These are phyloP conservation scores for Rachicladosporium sp. DNA, from an alignment of 2,329 filamentous ascomycete genomes.

Conservation along the genomic window DNA sequence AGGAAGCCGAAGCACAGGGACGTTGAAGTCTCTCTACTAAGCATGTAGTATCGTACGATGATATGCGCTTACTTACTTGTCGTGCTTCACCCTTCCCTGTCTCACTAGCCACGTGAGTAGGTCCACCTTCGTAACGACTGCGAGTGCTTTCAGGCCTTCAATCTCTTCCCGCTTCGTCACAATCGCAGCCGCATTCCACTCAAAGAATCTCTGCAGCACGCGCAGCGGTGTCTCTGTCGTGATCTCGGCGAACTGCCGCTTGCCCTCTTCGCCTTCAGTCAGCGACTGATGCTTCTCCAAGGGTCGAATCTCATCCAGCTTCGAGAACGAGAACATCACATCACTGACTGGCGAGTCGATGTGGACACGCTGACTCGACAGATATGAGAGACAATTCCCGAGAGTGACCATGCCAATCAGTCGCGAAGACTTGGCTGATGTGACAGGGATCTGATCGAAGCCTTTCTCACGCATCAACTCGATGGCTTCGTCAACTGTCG, in stretches of 20 bases:
- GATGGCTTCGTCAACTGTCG: constrained; percentile 72
- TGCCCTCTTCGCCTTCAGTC: constrained; percentile 28
- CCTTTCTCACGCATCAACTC: constrained; percentile 98
- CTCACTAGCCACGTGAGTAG: constrained; percentile 84
- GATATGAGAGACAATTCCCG: constrained; percentile 83
- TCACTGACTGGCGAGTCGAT: constrained; percentile 63
- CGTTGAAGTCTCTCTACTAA: no score
- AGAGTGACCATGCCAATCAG: constrained; percentile 90
- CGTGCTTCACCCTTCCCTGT: constrained; percentile 27
- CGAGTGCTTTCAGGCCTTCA: constrained; percentile 56
- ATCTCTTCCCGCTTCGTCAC: constrained; percentile 63
- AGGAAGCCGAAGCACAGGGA: no score
- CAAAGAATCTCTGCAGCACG: constrained; percentile 81
- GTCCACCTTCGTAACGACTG: constrained; percentile 94
- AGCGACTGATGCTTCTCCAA: constrained; percentile 56
- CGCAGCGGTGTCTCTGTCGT: constrained; percentile 77
- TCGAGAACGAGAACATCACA: constrained; percentile 94
- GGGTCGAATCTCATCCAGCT: constrained; percentile 79
- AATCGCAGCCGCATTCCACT: constrained; percentile 94
- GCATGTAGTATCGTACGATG: no score
- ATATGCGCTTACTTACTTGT: not conserved
- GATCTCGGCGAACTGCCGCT: constrained; percentile 78
- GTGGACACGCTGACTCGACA: constrained; percentile 69
- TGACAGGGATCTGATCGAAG: constrained; percentile 93
- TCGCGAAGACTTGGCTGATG: constrained; percentile 49